A percentile compares a stretch with the other conserved stretches of the same genome.
These are phyloP conservation scores for Aspergillus floridensis DNA, from an alignment of 2,329 filamentous ascomycete species.

Conservation along the genomic window DNA sequence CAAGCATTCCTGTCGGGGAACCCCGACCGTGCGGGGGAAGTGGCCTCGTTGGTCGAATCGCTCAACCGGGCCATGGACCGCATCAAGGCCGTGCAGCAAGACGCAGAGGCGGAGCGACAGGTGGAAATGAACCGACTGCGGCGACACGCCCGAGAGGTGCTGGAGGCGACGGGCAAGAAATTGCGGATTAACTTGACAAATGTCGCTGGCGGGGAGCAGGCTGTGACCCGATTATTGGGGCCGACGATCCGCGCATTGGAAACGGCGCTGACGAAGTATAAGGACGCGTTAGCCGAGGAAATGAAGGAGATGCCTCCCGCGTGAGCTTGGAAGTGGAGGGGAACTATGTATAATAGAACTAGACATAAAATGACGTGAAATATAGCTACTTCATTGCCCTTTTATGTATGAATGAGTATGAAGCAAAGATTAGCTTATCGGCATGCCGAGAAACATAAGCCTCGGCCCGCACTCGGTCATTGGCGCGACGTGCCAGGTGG, in stretches of 20 bases:
- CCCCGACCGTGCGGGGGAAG: conserved; percentile 72
- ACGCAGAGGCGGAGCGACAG: conserved; percentile 73
- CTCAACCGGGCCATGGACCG: conserved; percentile 72
- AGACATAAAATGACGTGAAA: conserved; percentile 2
- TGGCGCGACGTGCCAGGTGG: conserved; percentile 54
- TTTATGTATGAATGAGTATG: too few species aligned
- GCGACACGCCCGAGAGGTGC: conserved; percentile 67
- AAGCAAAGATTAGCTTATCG: conserved; percentile 12
- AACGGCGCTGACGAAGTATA: conserved; percentile 69
- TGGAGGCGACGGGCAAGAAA: conserved; percentile 71
- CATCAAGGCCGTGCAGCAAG: conserved; percentile 74
- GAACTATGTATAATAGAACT: conserved; percentile 15
- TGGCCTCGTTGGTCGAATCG: conserved; percentile 78
- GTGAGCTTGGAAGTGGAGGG: neutral
- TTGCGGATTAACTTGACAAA: conserved; percentile 63
- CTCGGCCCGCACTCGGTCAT: conserved; percentile 66
- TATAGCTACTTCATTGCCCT: neutral
- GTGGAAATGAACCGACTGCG: conserved; percentile 65
- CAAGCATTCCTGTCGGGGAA: conserved; percentile 86
- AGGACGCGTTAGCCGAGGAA: conserved; percentile 65
- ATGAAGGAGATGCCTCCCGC: conserved; percentile 32
- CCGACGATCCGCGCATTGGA: conserved; percentile 70
- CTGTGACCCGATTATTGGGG: conserved; percentile 72
- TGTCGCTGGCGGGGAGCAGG: conserved; percentile 71
- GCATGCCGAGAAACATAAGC: conserved; percentile 47